A percentile compares a stretch with the other conserved stretches of the same genome.
Evolutionary conservation across 2,329 filamentous ascomycete genomes (phyloP).

Genomic region (Aureobasidium musti): DNA sequence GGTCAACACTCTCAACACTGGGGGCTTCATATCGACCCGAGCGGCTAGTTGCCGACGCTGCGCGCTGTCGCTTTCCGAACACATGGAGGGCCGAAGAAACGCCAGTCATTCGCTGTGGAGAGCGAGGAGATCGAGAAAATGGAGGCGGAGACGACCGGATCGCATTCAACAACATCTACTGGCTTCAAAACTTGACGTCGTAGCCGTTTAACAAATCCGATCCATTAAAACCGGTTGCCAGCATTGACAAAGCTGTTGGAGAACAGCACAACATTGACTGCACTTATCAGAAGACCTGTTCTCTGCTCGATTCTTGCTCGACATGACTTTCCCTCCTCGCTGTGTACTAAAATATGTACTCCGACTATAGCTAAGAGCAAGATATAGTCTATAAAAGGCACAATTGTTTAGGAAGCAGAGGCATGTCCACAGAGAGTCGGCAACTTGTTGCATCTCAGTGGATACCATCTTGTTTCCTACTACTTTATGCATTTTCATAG

Average conservation of each 20-base stretch:
- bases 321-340: not conserved
- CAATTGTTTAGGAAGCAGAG: too few species aligned
- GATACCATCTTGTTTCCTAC: too few species aligned
- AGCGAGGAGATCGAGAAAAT: conserved; percentile 14
- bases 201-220: not conserved
- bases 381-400: too few species aligned
- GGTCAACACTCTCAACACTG: conserved; percentile 2
- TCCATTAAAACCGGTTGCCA: not conserved
- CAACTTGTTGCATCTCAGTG: too few species aligned
- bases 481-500: too few species aligned
- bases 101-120: conserved; percentile 17
- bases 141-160: conserved; percentile 18
- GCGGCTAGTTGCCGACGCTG: conserved; percentile 15
- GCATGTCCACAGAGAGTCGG: too few species aligned
- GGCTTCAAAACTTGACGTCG: conserved; percentile 3
- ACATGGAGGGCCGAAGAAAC: conserved; percentile 27
- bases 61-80: conserved; percentile 22
- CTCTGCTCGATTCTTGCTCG: not conserved
- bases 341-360: too few species aligned
- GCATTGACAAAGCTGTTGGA: not conserved
- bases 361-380: too few species aligned
- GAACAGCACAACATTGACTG: not conserved
- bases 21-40: conserved; percentile 16
- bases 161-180: conserved; percentile 16
- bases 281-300: not conserved